A percentile compares a stretch with the other conserved stretches of the same genome.
Evolutionary conservation across 805 yeast species (phyloP).

Genomic region (Teunomyces barrocoloradensis): DNA sequence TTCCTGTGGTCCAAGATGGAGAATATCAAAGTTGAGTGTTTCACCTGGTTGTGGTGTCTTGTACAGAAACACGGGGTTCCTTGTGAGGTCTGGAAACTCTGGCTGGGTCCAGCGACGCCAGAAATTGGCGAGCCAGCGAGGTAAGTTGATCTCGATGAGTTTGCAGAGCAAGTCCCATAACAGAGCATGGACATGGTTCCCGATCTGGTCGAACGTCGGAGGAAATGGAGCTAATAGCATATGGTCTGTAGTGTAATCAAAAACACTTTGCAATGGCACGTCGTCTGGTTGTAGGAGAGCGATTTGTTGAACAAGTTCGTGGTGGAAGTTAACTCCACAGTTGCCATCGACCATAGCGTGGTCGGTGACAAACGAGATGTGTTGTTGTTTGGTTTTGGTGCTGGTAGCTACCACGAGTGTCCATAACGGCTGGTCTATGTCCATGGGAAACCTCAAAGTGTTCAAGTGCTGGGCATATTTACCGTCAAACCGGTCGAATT

Average conservation of each 20-base stretch:
- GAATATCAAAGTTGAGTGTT: not conserved
- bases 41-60: not conserved
- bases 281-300: constrained; percentile 1
- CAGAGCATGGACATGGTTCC: not conserved
- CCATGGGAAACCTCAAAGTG: not conserved
- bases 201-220: not conserved
- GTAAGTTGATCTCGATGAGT: not conserved
- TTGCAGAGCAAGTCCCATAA: not conserved
- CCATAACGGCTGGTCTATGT: not conserved
- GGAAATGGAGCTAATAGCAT: not conserved
- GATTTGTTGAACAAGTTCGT: constrained; percentile 18
- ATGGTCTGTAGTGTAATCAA: not conserved
- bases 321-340: constrained; percentile 28
- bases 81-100: not conserved
- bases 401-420: not conserved
- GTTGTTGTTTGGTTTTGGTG: constrained; percentile 8
- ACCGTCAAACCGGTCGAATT: not conserved
- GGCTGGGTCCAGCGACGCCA: not conserved
- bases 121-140: not conserved
- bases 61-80: not conserved
- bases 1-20: constrained; percentile 8
- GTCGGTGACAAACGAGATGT: constrained; percentile 13
- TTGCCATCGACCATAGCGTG: constrained; percentile 30
- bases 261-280: not conserved
- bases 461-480: not conserved